Evolutionary conservation across 2,329 filamentous ascomycete genomes (phyloP), one percentile per base, ranked within the genome.

Genomic region (Aquanectria penicillioides): DNA sequence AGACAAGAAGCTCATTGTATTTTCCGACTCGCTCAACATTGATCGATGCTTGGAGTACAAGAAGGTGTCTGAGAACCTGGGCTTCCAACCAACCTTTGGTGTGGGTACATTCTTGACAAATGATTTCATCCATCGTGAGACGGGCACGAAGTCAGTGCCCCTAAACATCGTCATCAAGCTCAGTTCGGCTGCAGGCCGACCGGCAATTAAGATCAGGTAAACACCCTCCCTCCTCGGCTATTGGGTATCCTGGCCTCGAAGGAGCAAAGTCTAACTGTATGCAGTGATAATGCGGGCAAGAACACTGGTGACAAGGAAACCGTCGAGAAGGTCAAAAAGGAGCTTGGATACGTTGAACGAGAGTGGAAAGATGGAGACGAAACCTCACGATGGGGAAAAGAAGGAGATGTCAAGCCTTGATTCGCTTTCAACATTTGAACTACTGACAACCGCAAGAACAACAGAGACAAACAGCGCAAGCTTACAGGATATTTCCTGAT

Each of bases 101-200:
- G 91, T 99, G 1, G 95, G 95, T 5, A 99, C 95, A 0, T 98
- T 92, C 77, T 84, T 99, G 69, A 99, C 95, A 4, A 97, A 99
- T 71, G 95, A 99, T 75, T 99, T 95, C 74, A 80, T 79, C n/a
- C 86, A 90, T 64, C 79, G 85, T 60, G 87, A 83, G 29, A 91
- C 89, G 1, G 89, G 89, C 33, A 87, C 88, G 67, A 98, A 97
- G 77, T 97, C 94, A 1, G 87, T 89, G 13, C 95, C 95, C 0
- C 80, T 99, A 52, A 99, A 99, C 71, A 99, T 99, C 69, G 95
- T 99, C 67, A 97, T 99, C 79, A 99, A 99, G 79, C 84, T 99
- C 60, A 92, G 92, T 62, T 93, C 92, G 9, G 95, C 93, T 0
- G 86, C 82, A 12, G 94, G 94, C 6, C 86, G 89, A 41, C 86